phyloP scores from a whole-genome alignment of 495 filamentous ascomycete genomes.

The Penicillium bovifimosum region DNA sequence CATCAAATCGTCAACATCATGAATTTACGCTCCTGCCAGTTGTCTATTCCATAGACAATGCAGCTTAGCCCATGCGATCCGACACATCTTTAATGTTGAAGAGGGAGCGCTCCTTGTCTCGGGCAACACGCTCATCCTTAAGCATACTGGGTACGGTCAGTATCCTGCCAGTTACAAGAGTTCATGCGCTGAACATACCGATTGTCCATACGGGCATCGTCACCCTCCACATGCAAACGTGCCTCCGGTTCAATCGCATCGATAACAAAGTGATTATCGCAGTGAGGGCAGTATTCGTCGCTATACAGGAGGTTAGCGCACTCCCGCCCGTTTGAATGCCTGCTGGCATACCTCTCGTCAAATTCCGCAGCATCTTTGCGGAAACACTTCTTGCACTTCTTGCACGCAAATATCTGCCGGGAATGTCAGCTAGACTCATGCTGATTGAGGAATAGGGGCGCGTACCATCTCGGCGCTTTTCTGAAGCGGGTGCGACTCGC shows the following conservation, averaged over 20 bases:
- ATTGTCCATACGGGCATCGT: constrained; percentile 76
- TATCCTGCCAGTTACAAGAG: background rate
- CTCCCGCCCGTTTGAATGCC: background rate
- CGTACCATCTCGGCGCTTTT: constrained; percentile 78
- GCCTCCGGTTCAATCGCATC: constrained; percentile 80
- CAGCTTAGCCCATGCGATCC: constrained; percentile 63
- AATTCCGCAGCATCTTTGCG: constrained; percentile 87
- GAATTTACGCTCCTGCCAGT: constrained; percentile 6
- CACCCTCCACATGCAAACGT: constrained; percentile 77
- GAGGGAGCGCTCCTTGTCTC: constrained; percentile 55
- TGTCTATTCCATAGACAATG: background rate
- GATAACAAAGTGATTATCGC: constrained; percentile 95
- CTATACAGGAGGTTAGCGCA: constrained; percentile 32
- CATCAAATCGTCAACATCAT: constrained; percentile 34
- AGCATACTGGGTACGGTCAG: constrained; percentile 61
- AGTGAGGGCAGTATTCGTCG: constrained; percentile 99
- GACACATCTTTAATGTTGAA: constrained; percentile 68
- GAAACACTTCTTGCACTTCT: constrained; percentile 98
- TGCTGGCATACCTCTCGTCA: constrained; percentile 62
- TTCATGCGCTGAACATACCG: constrained; percentile 33
- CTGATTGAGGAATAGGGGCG: background rate
- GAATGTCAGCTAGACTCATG: background rate
- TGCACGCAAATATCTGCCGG: constrained; percentile 73
- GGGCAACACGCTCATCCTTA: constrained; percentile 79
- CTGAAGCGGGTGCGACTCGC: constrained; percentile 65